These are phyloP conservation scores for Leccinum ponderosum DNA, from an alignment of 1,284 basidiomycete genomes.

Conservation along the genomic window DNA sequence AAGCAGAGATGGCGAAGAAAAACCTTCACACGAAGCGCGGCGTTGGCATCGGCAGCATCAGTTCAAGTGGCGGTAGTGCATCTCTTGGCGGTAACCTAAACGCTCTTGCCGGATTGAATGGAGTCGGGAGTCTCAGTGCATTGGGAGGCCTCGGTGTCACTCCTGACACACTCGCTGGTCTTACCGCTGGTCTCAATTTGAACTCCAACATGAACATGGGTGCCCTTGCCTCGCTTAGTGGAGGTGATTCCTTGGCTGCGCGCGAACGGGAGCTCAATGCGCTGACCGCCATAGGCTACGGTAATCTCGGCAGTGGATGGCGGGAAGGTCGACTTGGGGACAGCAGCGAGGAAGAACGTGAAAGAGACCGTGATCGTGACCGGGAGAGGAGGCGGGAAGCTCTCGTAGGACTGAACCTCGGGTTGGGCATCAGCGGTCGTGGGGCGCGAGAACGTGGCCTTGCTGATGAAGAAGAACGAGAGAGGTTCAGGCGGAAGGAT, in stretches of 20 bases:
- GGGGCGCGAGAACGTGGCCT: conserved; percentile 61
- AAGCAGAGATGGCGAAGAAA: conserved; percentile 99
- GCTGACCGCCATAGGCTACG: conserved; percentile 50
- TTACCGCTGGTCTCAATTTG: conserved; percentile 33
- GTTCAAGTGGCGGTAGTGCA: conserved; percentile 22
- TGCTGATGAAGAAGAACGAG: conserved; percentile 62
- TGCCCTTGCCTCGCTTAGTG: conserved; percentile 23
- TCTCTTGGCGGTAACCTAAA: conserved; percentile 28
- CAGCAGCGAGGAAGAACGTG: conserved; percentile 37
- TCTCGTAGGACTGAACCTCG: conserved; percentile 41
- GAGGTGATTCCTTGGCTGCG: conserved; percentile 34
- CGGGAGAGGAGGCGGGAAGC: conserved; percentile 44
- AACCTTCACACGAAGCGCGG: conserved; percentile 94
- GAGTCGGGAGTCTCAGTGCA: conserved; percentile 21
- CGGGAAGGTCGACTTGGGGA: conserved; percentile 36
- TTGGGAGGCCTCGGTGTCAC: conserved; percentile 37
- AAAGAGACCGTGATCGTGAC: conserved; percentile 36
- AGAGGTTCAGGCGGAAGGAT: conserved; percentile 56
- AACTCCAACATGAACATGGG: conserved; percentile 30
- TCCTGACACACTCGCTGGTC: conserved; percentile 31
- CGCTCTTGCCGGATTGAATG: conserved; percentile 30
- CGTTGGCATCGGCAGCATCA: conserved; percentile 49
- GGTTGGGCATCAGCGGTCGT: conserved; percentile 39
- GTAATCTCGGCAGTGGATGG: conserved; percentile 38
- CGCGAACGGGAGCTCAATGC: conserved; percentile 53